Conservation (phyloP, 441 rosid genomes). For the Adansonia rubrostipa region DNA sequence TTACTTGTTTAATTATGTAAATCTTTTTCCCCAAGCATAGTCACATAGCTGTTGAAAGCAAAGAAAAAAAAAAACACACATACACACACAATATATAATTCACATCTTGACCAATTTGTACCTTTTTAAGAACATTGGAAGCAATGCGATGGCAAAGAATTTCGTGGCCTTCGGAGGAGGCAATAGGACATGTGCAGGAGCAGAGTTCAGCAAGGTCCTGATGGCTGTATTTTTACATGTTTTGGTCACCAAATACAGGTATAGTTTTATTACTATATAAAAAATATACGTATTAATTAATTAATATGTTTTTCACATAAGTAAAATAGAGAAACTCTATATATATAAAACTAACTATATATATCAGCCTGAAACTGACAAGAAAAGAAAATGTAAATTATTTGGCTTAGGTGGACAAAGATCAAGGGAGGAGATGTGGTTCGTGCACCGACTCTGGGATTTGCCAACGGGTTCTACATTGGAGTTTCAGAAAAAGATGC, state of each 20-base stretch:
- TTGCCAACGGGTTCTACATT: not conserved
- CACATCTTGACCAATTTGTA: not conserved
- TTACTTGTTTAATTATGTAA: not conserved
- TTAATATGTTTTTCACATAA: not conserved
- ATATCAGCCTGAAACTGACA: not conserved
- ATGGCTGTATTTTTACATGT: conserved; percentile 39
- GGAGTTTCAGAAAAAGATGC: not conserved
- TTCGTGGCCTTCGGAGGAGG: conserved; percentile 44
- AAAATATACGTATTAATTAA: not conserved
- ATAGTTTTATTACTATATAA: not conserved
- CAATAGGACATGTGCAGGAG: conserved; percentile 41
- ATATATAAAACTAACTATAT: not conserved
- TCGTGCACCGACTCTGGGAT: conserved; percentile 14
- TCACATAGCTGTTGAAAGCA: no score
- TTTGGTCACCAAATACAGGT: conserved; percentile 39
- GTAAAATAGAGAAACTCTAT: not conserved
- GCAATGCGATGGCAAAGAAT: conserved; percentile 16
- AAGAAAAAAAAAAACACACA: no score
- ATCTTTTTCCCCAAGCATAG: not conserved
- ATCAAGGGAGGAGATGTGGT: conserved; percentile 18
- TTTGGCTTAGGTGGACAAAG: conserved; percentile 12
- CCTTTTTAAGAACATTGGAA: conserved; percentile 17
- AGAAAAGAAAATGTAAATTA: not conserved
- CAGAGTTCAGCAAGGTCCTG: conserved; percentile 38
- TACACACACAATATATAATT: no score